Evolutionary conservation across 371 early-diverging fungal genomes (phyloP).

Genomic region (Zancudomyces culisetae): DNA sequence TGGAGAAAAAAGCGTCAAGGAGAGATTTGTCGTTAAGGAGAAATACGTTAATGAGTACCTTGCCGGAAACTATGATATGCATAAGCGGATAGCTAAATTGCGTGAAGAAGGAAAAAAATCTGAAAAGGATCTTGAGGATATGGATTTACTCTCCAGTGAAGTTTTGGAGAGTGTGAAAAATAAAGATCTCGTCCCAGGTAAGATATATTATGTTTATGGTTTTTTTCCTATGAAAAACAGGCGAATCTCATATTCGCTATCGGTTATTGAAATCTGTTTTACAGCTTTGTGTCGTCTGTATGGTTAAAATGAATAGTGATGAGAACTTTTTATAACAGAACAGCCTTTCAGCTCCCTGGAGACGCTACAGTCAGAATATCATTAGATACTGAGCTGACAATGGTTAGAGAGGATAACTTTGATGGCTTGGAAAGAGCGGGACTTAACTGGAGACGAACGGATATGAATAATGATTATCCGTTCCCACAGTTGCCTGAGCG

Average conservation of each 20-base stretch:
- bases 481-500: conserved; percentile 68
- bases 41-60: conserved; percentile 77
- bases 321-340: conserved; percentile 96
- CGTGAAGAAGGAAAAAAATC: conserved; percentile 45
- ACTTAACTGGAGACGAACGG: conserved; percentile 88
- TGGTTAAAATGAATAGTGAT: conserved; percentile 28
- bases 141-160: conserved; percentile 52
- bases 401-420: conserved; percentile 91
- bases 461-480: conserved; percentile 82
- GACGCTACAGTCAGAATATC: conserved; percentile 96
- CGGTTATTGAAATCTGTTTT: too few species aligned
- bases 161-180: conserved; percentile 59
- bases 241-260: too few species aligned
- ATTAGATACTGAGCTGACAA: conserved; percentile 91
- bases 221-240: too few species aligned
- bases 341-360: conserved; percentile 98
- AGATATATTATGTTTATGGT: too few species aligned
- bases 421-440: conserved; percentile 52
- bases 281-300: too few species aligned
- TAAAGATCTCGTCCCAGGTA: conserved; percentile 67
- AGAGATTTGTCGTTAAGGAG: conserved; percentile 89
- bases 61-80: conserved; percentile 55
- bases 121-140: conserved; percentile 57
- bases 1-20: conserved; percentile 85
- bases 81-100: conserved; percentile 59